Evolutionary conservation across 257 asterid species (phyloP).

Genomic region (Penstemon newberryi): DNA sequence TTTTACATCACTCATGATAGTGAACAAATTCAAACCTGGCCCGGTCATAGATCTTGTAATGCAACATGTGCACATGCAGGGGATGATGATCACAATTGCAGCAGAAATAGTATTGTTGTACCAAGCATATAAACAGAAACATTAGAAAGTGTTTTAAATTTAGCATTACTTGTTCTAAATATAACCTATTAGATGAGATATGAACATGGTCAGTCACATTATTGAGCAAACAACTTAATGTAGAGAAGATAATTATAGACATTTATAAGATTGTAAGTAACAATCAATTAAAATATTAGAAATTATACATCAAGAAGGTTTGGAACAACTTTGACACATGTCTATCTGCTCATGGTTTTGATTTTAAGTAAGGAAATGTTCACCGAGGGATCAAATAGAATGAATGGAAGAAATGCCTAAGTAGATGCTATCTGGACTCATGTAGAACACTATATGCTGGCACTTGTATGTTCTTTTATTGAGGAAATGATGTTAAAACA

Average conservation of each 20-base stretch:
- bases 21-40: not conserved
- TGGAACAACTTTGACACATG: constrained; percentile 1
- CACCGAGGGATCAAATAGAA: too few relatives aligned
- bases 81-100: not conserved
- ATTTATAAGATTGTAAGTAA: not conserved
- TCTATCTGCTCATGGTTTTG: not conserved
- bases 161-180: not conserved
- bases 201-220: not conserved
- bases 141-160: not conserved
- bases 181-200: not conserved
- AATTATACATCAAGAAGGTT: not conserved
- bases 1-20: not conserved
- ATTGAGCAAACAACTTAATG: not conserved
- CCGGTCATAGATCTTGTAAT: not conserved
- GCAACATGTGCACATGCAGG: not conserved
- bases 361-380: too few relatives aligned
- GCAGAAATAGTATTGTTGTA: not conserved
- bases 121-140: not conserved
- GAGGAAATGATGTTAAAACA: not conserved
- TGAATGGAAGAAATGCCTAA: too few relatives aligned
- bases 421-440: too few relatives aligned
- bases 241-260: too few relatives aligned
- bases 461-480: constrained; percentile 1
- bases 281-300: not conserved
- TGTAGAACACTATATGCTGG: not conserved